Percentiles rank a stretch among this genome's conserved stretches.
phyloP scores from a whole-genome alignment of 352 stramenopile species.

The Phytopythium boreale region DNA sequence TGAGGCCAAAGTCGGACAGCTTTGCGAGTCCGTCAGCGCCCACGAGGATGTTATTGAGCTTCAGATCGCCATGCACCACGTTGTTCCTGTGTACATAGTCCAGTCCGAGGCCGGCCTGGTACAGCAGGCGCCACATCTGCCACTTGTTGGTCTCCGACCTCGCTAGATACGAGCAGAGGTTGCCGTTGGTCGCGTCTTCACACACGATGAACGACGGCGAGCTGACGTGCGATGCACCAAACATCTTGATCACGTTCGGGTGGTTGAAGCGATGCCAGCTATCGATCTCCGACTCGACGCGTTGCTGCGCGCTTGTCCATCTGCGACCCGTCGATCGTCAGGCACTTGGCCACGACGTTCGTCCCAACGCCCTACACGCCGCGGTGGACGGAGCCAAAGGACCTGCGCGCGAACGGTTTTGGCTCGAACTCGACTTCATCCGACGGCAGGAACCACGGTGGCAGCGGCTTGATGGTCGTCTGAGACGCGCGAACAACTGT shows the following conservation, averaged over 20 bases:
- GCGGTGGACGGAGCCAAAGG: constrained; percentile 19
- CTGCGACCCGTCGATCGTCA: constrained; percentile 9
- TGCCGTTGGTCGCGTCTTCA: constrained; percentile 19
- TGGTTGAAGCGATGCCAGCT: too few relatives aligned
- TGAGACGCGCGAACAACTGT: constrained; percentile 14
- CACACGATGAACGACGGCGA: constrained; percentile 21
- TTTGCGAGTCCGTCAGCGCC: not conserved
- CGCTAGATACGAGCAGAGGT: constrained; percentile 14
- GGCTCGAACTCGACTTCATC: constrained; percentile 14
- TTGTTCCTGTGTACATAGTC: not conserved
- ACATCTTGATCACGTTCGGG: too few relatives aligned
- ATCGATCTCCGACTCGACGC: constrained; percentile 22
- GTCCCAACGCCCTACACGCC: constrained; percentile 16
- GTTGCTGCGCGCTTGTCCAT: constrained; percentile 1
- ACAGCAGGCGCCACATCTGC: constrained; percentile 17
- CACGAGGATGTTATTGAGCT: not conserved
- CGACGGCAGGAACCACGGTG: constrained; percentile 14
- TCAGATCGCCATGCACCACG: not conserved
- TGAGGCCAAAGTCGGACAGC: not conserved
- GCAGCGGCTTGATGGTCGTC: constrained; percentile 3
- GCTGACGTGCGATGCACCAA: constrained; percentile 27
- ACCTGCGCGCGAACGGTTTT: constrained; percentile 17
- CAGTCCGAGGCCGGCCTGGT: constrained; percentile 35
- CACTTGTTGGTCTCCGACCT: constrained; percentile 7
- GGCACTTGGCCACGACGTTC: constrained; percentile 30